A percentile compares a stretch with the other conserved stretches of the same genome.
These are phyloP conservation scores for Cytospora leucostoma DNA, from an alignment of 2,329 filamentous ascomycete species.

Conservation along the genomic window DNA sequence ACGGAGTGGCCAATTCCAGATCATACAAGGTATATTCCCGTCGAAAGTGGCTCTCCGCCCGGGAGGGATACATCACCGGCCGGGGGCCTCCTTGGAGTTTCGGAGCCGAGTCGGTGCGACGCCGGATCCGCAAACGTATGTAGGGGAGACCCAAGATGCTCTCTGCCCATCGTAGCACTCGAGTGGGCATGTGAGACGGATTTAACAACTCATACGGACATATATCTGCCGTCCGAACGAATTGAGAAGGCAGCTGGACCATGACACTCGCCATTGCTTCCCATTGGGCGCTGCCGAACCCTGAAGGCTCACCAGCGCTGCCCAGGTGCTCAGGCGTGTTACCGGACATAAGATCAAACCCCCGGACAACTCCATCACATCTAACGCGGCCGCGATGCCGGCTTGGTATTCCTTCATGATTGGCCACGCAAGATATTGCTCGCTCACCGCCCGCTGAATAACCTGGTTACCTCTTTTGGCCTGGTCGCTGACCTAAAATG, in stretches of 20 bases:
- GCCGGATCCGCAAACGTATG: too few species aligned
- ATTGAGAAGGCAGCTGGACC: not conserved
- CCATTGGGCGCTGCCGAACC: not conserved
- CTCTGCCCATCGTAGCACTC: too few species aligned
- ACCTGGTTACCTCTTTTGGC: conserved; percentile 21
- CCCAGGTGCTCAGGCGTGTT: not conserved
- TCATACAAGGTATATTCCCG: too few species aligned
- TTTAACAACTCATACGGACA: not conserved
- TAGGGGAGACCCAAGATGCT: too few species aligned
- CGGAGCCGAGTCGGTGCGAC: too few species aligned
- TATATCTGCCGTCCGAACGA: not conserved
- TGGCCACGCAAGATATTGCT: conserved; percentile 16
- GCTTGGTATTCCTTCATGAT: not conserved
- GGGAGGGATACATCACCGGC: too few species aligned
- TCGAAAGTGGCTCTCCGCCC: too few species aligned
- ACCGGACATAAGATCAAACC: conserved; percentile 7
- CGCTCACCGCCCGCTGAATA: conserved; percentile 21
- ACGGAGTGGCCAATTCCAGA: too few species aligned
- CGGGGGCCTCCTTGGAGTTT: too few species aligned
- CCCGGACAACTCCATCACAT: not conserved
- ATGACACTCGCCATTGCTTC: not conserved
- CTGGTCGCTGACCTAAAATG: conserved; percentile 17
- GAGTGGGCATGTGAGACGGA: not conserved
- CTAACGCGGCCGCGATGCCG: conserved; percentile 13
- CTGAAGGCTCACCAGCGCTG: not conserved